A percentile compares a stretch with the other conserved stretches of the same genome.
phyloP scores from a whole-genome alignment of 148 eudicot genomes.

The Oxyria digyna region DNA sequence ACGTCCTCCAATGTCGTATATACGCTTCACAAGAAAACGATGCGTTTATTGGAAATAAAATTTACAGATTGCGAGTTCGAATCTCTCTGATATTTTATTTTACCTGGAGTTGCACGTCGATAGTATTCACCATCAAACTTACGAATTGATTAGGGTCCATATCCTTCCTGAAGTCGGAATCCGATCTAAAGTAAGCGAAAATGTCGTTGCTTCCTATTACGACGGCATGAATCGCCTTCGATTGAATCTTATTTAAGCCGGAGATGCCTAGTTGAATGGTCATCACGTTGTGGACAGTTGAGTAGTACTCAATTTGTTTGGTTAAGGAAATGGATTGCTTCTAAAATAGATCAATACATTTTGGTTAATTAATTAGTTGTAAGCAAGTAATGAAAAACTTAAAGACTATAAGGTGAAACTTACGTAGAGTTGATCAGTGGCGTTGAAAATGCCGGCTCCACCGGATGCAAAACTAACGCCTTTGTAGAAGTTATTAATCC shows the following conservation, averaged over 20 bases:
- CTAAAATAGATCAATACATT: constrained; percentile 12
- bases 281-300: constrained; percentile 26
- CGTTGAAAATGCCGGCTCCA: constrained; percentile 65
- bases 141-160: constrained; percentile 13
- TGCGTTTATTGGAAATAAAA: no score
- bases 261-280: constrained; percentile 28
- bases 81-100: neutral
- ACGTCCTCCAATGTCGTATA: constrained; percentile 55
- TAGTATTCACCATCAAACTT: constrained; percentile 33
- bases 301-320: constrained; percentile 40
- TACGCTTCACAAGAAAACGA: constrained; percentile 10
- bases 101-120: constrained; percentile 50
- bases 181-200: constrained; percentile 28
- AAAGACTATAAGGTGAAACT: neutral
- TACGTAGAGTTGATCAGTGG: constrained; percentile 40
- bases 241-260: constrained; percentile 22
- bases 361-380: neutral
- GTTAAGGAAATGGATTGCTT: constrained; percentile 34
- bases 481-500: constrained; percentile 16
- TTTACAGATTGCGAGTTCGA: neutral
- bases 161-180: neutral
- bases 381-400: no score
- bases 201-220: constrained; percentile 78
- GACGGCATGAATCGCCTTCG: constrained; percentile 44
- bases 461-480: constrained; percentile 94